These are phyloP conservation scores for Malassezia pachydermatis DNA, from an alignment of 1,284 basidiomycete species.

Conservation along the genomic window DNA sequence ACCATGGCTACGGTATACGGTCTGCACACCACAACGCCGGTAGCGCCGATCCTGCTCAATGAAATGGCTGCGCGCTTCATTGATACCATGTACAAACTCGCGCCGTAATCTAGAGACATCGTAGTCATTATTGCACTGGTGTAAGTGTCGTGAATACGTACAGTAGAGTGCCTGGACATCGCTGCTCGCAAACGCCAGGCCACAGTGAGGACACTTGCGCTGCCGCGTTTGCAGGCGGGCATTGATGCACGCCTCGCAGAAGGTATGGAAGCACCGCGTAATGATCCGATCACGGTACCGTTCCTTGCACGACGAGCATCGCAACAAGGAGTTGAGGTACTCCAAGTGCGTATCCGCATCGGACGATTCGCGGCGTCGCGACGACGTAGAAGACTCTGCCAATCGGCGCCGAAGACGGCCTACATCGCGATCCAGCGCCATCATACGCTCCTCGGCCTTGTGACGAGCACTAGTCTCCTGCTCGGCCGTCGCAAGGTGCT, in stretches of 20 bases:
- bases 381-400: constrained; percentile 30
- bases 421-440: constrained; percentile 31
- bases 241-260: constrained; percentile 80
- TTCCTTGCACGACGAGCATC: constrained; percentile 80
- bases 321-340: constrained; percentile 66
- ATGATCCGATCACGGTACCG: constrained; percentile 77
- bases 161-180: constrained; percentile 75
- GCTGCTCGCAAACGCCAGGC: constrained; percentile 68
- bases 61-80: constrained; percentile 59
- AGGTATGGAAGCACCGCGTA: constrained; percentile 88
- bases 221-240: constrained; percentile 77
- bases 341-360: constrained; percentile 40
- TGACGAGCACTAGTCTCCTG: constrained; percentile 22
- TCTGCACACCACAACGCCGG: constrained; percentile 71
- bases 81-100: constrained; percentile 32
- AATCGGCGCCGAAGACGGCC: constrained; percentile 28
- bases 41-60: constrained; percentile 79
- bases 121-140: not conserved
- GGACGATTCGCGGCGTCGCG: constrained; percentile 24
- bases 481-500: constrained; percentile 23
- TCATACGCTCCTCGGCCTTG: constrained; percentile 27
- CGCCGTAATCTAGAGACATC: no score
- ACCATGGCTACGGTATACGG: constrained; percentile 52
- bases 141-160: constrained; percentile 18
- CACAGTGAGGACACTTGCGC: constrained; percentile 89